Evolutionary conservation across 306 rosid species (phyloP), one percentile per base, ranked within the genome.

Genomic region (Pueraria montana): DNA sequence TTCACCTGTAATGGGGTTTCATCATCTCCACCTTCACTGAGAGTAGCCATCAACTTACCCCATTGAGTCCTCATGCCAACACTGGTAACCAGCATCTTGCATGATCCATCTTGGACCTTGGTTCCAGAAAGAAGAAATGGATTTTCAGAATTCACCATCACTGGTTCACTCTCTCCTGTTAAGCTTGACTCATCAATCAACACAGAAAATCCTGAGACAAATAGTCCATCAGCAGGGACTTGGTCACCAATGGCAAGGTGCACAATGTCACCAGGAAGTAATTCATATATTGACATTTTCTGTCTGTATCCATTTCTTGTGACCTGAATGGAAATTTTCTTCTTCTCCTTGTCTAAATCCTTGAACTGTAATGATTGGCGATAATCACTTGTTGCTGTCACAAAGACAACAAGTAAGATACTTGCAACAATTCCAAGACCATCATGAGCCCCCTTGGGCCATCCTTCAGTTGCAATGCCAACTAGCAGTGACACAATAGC

Each of bases 21-120:
- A 82, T 96, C 99, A 66, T 91, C 98, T 65, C 99, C 99, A 1
- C 98, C 98, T 89, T 96, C 97, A 79, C 93, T 90, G 34, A 96
- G 97, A 67, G 99, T 96, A 27, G 96, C 99, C 95, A 93, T 94
- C 87, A 96, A 78, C 80, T 96, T 96, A 11, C 99, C 99, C 99
- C 99, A 96, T 80, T 96, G 98, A 76, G 99, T 96, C 88, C 94
- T 91, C 99, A 96, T 96, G 72, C 99, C 99, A 7, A 93, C 99
- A 11, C 93, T 92, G 48, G 98, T 96, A 17, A 96, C 80, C 89
- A 96, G 63, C 99, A 96, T 92, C 90, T 91, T 92, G 87, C 97
- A 91, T 21, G 97, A 92, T 83, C 97, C 99, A 84, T 94, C 98
- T 90, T 91, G 98, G 72, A 96, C 95, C 84, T 92, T 96, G 24